phyloP scores from a whole-genome alignment of 2,329 filamentous ascomycete species.

The Colletotrichum sp. region DNA sequence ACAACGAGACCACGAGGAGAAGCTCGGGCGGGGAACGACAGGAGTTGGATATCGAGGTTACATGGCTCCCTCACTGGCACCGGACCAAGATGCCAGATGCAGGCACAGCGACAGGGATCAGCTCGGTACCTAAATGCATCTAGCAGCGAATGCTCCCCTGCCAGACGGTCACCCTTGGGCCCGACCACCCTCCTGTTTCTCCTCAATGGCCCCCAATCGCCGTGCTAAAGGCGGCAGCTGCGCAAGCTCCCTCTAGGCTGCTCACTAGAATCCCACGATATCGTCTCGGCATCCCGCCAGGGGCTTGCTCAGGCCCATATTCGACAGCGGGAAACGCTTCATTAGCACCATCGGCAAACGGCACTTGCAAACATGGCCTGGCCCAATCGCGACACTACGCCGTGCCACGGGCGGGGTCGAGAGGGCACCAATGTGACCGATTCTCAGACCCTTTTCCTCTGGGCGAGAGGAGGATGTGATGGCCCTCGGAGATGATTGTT shows the following conservation, averaged over 20 bases:
- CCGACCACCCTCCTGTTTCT: conserved; percentile 3
- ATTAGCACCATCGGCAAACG: background rate
- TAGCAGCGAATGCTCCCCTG: background rate
- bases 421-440: background rate
- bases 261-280: background rate
- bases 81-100: conserved; percentile 16
- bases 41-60: conserved; percentile 6
- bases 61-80: conserved; percentile 13
- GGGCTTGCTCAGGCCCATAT: background rate
- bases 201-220: background rate
- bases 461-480: background rate
- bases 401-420: conserved; percentile 3
- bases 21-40: background rate
- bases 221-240: background rate
- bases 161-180: background rate
- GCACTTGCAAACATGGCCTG: background rate
- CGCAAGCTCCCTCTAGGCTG: background rate
- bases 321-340: background rate
- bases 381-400: conserved; percentile 8
- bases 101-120: conserved; percentile 6
- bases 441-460: background rate
- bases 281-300: background rate
- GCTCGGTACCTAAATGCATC: conserved; percentile 6
- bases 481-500: conserved; percentile 1
- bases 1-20: background rate